These are phyloP conservation scores for Suillus plorans DNA, from an alignment of 768 basidiomycete species.

Conservation along the genomic window DNA sequence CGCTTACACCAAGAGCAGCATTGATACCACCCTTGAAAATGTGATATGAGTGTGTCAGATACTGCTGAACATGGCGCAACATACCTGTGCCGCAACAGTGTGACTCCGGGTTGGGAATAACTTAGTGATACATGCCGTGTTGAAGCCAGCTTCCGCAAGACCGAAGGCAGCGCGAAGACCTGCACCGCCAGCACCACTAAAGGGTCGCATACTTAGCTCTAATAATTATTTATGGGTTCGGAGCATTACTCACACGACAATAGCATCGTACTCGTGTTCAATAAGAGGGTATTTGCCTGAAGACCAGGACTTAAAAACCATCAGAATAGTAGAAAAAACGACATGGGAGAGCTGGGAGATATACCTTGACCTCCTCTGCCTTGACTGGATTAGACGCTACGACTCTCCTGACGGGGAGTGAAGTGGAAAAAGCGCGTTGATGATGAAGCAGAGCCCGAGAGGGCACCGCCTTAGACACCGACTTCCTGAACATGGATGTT, in stretches of 20 bases:
- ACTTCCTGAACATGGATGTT: conserved; percentile 62
- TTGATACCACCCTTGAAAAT: conserved; percentile 87
- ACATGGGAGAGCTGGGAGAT: conserved; percentile 14
- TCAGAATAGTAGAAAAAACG: conserved; percentile 10
- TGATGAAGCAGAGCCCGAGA: conserved; percentile 46
- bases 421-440: conserved; percentile 64
- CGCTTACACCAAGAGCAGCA: conserved; percentile 86
- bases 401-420: conserved; percentile 57
- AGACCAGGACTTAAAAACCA: conserved; percentile 57
- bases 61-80: conserved; percentile 16
- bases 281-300: conserved; percentile 94
- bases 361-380: conserved; percentile 81
- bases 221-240: neutral
- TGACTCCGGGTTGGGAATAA: conserved; percentile 98
- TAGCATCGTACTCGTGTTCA: conserved; percentile 98
- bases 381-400: conserved; percentile 73
- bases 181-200: conserved; percentile 95
- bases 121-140: conserved; percentile 99
- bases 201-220: conserved; percentile 14
- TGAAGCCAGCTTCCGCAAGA: conserved; percentile 96
- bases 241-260: conserved; percentile 84
- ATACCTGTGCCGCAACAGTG: conserved; percentile 94
- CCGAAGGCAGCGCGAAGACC: conserved; percentile 98
- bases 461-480: conserved; percentile 39
- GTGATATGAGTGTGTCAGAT: neutral